Evolutionary conservation across 805 yeast species (phyloP), one percentile per base, ranked within the genome.

Genomic region (Starmerella apis): DNA sequence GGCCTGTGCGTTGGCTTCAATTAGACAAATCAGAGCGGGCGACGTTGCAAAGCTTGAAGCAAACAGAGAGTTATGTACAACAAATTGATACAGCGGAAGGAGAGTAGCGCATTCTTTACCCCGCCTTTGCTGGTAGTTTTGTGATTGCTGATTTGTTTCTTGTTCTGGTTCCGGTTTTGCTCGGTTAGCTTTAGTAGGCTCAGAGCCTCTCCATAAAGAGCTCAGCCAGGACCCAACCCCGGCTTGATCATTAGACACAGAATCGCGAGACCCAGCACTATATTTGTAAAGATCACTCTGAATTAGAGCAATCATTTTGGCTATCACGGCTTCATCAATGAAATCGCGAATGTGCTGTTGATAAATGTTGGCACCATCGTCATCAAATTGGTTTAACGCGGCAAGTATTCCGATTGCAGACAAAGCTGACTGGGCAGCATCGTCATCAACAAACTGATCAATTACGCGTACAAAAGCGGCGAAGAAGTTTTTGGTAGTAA

Each of bases 261-360:
- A 30, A 4, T 24, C 20, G 6, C 20, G 33, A 31, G 33, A 18
- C 8, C 19, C 24, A 3, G 32, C 22, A 14, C 33, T 41, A 16
- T 41, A 41, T 27, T 41, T 41, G 24, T 41, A 41, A 6, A 41
- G 24, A 11, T 41, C 44, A 20, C 37, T 30, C 24, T 62, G 62
- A 3, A 61, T 51, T 10, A 63, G 60, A 2, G 50, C 56, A 4
- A 63, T 50, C 28, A 66, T 63, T 28, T 58, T 61, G 38, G 47
- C 49, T 65, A 69, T 68, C 18, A 63, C 60, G 1, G 58, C 54
- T 38, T 65, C 67, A 44, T 69, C 70, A 9, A 66, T 63, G 51
- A 65, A 68, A 47, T 68, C 72, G n/a, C 69, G 55, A 8, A 69
- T 55, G 18, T 70, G 59, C 16, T 65, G 61, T 45, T 56, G 62